Conservation (phyloP, 1,284 basidiomycete species). For the Ceratobasidium sp. region DNA sequence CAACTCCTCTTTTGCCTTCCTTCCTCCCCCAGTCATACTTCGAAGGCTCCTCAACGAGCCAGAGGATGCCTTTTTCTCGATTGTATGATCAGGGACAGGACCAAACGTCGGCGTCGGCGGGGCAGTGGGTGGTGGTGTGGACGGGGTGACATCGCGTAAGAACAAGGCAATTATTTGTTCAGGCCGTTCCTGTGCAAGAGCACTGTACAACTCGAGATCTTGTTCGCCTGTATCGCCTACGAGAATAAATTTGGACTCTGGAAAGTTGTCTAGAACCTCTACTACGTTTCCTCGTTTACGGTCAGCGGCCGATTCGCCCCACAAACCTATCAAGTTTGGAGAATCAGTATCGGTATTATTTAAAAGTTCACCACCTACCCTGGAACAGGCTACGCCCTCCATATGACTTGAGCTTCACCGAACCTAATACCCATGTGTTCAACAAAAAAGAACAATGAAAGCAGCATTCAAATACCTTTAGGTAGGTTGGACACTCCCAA, state of each 20-base stretch:
- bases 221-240: slow-evolving; percentile 91
- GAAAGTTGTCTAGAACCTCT: slow-evolving; percentile 81
- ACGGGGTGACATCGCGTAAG: slow-evolving; percentile 76
- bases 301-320: slow-evolving; percentile 72
- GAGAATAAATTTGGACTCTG: slow-evolving; percentile 80
- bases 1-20: slow-evolving; percentile 35
- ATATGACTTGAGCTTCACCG: slow-evolving; percentile 82
- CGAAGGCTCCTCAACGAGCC: slow-evolving; percentile 67
- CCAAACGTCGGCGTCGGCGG: slow-evolving; percentile 21
- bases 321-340: slow-evolving; percentile 49
- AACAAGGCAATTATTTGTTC: slow-evolving; percentile 77
- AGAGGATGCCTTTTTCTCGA: slow-evolving; percentile 59
- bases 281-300: slow-evolving; percentile 84
- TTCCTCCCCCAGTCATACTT: slow-evolving; percentile 23
- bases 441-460: slow-evolving; percentile 47
- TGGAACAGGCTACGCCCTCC: slow-evolving; percentile 84
- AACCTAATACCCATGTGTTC: slow-evolving; percentile 60
- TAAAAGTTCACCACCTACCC: slow-evolving; percentile 58
- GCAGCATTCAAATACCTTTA: slow-evolving; percentile 60
- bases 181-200: slow-evolving; percentile 76
- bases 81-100: neutral
- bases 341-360: slow-evolving; percentile 55
- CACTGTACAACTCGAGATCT: slow-evolving; percentile 85
- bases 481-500: slow-evolving; percentile 77
- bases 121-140: slow-evolving; percentile 55